These are phyloP conservation scores for Onygena corvina DNA, from an alignment of 2,329 filamentous ascomycete genomes.

Conservation along the genomic window DNA sequence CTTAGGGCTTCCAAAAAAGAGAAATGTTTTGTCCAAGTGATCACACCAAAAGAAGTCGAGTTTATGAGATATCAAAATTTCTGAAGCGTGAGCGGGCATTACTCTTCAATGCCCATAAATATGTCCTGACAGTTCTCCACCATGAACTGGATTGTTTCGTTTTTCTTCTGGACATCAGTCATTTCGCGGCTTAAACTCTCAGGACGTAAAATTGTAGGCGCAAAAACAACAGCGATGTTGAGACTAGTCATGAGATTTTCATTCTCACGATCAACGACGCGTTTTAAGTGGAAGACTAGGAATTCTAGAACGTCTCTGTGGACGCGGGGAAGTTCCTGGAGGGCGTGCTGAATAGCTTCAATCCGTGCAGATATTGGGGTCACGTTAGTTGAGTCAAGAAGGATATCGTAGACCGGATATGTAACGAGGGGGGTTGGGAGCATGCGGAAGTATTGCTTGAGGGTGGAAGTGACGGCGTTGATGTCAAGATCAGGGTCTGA, in stretches of 20 bases:
- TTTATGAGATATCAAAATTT: not conserved
- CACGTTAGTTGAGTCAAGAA: slow-evolving; percentile 59
- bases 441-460: slow-evolving; percentile 97
- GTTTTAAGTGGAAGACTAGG: slow-evolving; percentile 80
- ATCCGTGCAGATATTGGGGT: slow-evolving; percentile 56
- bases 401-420: slow-evolving; percentile 78
- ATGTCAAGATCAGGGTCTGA: slow-evolving; percentile 91
- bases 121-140: slow-evolving; percentile 80
- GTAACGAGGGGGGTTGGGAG: slow-evolving; percentile 81
- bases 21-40: not conserved
- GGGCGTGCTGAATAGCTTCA: slow-evolving; percentile 56
- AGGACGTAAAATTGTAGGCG: slow-evolving; percentile 92
- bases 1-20: not conserved
- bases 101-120: slow-evolving; percentile 41
- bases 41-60: not conserved
- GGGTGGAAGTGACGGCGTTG: slow-evolving; percentile 82
- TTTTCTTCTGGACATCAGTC: slow-evolving; percentile 90
- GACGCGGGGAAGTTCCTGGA: slow-evolving; percentile 66
- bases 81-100: not conserved
- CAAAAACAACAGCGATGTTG: slow-evolving; percentile 93
- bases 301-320: slow-evolving; percentile 88
- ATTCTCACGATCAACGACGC: slow-evolving; percentile 68
- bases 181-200: slow-evolving; percentile 84
- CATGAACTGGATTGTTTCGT: slow-evolving; percentile 79
- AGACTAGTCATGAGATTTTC: slow-evolving; percentile 95